Evolutionary conservation across 768 basidiomycete genomes (phyloP), one percentile per base, ranked within the genome.

Genomic region (Trametes cingulata): DNA sequence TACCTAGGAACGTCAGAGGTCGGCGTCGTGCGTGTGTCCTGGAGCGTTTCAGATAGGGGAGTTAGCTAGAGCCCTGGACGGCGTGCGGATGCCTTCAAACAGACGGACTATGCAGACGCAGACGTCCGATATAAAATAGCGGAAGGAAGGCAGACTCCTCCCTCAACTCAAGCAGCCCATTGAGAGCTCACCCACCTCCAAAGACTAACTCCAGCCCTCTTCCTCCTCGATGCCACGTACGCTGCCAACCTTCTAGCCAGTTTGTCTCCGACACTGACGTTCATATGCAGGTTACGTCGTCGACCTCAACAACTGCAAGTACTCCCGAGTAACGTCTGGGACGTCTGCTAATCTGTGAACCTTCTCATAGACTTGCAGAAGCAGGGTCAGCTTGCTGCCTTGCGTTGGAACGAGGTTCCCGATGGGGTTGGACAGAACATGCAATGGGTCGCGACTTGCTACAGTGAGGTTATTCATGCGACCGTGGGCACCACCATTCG

Each of bases 361-460:
- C 24, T 17, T 25, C 35, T 25, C 24, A 27, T 41, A 81, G 80
- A 77, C 65, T 64, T 79, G 33, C 81, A 82, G 60, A 55, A 22
- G 27, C 71, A 66, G 40, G 60, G 66, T 45, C 59, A 69, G 62
- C 35, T 36, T 6, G 66, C 75, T 46, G 61, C 74, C 5, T 46
- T 86, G 51, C 77, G 71, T 43, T 87, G 75, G 73, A 71, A 53
- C 14, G 79, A 82, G 48, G 67, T 63, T 0, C 63, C 42, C 1
- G 63, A 72, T 5, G 86, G 86, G 0, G 80, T 76, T 0, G 59
- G 77, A 9, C 69, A 81, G 64, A 71, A 74, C 12, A 64, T 74
- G 29, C 56, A 67, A 20, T 89, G 86, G 86, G 82, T 76, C 10
- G 70, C 76, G n/a, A 69, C 77, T 20, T 87, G 84, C 71, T 86